Percentiles rank a stretch among this genome's conserved stretches.
These are phyloP conservation scores for Actinomortierella wolfii DNA, from an alignment of 371 early-diverging fungal genomes.

Conservation along the genomic window DNA sequence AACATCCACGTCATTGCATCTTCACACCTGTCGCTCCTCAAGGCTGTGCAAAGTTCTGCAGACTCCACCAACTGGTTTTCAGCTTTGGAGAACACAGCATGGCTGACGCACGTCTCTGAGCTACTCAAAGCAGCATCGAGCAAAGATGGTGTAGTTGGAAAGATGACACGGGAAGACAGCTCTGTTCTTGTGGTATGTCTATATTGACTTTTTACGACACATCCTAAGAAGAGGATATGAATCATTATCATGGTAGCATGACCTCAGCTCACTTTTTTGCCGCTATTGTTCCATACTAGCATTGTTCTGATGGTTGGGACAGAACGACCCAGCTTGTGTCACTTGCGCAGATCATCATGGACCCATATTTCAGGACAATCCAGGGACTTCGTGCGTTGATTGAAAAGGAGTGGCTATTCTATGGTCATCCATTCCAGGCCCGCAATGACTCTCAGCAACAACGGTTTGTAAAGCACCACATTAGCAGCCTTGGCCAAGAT, in stretches of 20 bases:
- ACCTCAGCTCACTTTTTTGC: too few relatives aligned
- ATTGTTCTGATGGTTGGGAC: slow-evolving; percentile 54
- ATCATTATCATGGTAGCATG: too few relatives aligned
- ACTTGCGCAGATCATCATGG: slow-evolving; percentile 46
- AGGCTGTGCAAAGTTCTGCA: slow-evolving; percentile 32
- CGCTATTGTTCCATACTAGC: slow-evolving; percentile 28
- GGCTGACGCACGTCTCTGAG: slow-evolving; percentile 46
- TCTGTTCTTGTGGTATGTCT: slow-evolving; percentile 50
- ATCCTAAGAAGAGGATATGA: too few relatives aligned
- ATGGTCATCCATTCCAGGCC: slow-evolving; percentile 48
- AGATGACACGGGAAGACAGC: slow-evolving; percentile 32
- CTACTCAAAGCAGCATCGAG: slow-evolving; percentile 47
- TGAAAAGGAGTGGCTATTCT: slow-evolving; percentile 50
- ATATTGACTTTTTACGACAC: too few relatives aligned
- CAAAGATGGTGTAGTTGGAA: slow-evolving; percentile 45
- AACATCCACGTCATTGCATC: slow-evolving; percentile 48
- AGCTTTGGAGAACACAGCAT: slow-evolving; percentile 42
- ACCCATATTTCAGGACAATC: slow-evolving; percentile 49
- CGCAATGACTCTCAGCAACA: slow-evolving; percentile 31
- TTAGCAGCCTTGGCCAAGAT: too few relatives aligned
- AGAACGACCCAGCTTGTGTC: slow-evolving; percentile 50
- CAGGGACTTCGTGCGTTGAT: slow-evolving; percentile 47
- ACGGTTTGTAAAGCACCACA: too few relatives aligned
- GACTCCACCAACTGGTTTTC: slow-evolving; percentile 46
- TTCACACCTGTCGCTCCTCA: slow-evolving; percentile 39